A percentile compares a stretch with the other conserved stretches of the same genome.
phyloP scores from a whole-genome alignment of 2,329 filamentous ascomycete species.

The Colletotrichum tropicale region DNA sequence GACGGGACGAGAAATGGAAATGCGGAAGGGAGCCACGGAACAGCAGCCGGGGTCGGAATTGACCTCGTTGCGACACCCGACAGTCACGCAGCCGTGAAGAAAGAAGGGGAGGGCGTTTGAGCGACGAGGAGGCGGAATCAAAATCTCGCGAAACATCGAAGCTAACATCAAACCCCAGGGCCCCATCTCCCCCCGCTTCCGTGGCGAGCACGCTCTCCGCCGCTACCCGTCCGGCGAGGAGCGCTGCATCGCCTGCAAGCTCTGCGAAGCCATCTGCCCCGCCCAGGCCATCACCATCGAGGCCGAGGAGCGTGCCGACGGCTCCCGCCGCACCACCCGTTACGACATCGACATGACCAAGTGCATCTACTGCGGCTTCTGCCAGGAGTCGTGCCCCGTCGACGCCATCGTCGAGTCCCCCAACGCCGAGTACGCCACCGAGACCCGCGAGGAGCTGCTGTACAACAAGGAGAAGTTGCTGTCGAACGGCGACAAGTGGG shows the following conservation, averaged over 20 bases:
- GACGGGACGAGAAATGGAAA: neutral
- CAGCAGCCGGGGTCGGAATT: neutral
- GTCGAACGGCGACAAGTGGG: slow-evolving; percentile 94
- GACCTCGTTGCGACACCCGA: neutral
- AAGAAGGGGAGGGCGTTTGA: neutral
- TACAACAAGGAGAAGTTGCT: slow-evolving; percentile 98
- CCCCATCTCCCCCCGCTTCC: slow-evolving; percentile 96
- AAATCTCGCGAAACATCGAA: neutral
- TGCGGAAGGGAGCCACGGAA: neutral
- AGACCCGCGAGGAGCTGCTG: slow-evolving; percentile 86
- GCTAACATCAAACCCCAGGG: slow-evolving; percentile 54
- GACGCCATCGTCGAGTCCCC: slow-evolving; percentile 80
- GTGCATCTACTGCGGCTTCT: slow-evolving; percentile 99
- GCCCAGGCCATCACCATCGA: slow-evolving; percentile 99
- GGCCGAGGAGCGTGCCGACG: slow-evolving; percentile 96
- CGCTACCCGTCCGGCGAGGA: slow-evolving; percentile 98
- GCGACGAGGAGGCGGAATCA: neutral
- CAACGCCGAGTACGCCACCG: slow-evolving; percentile 67
- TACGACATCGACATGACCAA: slow-evolving; percentile 99
- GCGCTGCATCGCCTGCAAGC: slow-evolving; percentile 99
- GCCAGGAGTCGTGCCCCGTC: slow-evolving; percentile 98
- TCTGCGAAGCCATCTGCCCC: slow-evolving; percentile 98
- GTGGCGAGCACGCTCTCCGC: slow-evolving; percentile 95
- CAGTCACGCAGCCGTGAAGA: neutral
- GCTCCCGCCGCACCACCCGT: slow-evolving; percentile 90